phyloP scores from a whole-genome alignment of 345 rosid species.

The Hibiscus tridactylites region DNA sequence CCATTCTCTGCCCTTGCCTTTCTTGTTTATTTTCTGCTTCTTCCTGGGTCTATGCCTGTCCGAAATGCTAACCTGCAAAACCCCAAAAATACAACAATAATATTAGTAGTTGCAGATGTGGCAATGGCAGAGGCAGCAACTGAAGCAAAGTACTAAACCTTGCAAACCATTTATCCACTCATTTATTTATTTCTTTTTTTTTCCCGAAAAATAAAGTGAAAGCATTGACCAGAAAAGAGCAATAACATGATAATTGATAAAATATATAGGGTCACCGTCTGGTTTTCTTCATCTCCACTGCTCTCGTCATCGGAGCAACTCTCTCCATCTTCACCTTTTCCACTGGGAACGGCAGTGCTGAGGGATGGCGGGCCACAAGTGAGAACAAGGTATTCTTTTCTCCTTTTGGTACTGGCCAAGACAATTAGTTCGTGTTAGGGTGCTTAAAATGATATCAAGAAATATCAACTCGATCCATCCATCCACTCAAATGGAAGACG shows the following conservation, averaged over 20 bases:
- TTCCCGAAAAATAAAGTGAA: not conserved
- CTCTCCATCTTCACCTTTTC: constrained; percentile 20
- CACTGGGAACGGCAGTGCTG: too few relatives aligned
- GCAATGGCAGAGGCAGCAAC: not conserved
- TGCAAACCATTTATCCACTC: not conserved
- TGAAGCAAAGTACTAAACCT: not conserved
- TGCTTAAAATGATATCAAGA: not conserved
- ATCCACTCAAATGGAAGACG: not conserved
- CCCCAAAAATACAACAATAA: not conserved
- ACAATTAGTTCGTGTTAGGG: not conserved
- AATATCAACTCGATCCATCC: not conserved
- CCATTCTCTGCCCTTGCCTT: constrained; percentile 73
- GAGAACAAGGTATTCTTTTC: constrained; percentile 83
- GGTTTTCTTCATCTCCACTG: constrained; percentile 56
- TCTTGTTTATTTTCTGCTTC: constrained; percentile 58
- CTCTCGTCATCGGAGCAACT: constrained; percentile 59
- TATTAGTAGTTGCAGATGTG: not conserved
- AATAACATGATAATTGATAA: not conserved
- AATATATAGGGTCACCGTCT: constrained; percentile 29
- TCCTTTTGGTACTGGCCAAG: constrained; percentile 55
- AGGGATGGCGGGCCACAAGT: constrained; percentile 24
- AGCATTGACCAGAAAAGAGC: not conserved
- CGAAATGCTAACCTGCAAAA: constrained; percentile 45
- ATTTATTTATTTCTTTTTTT: not conserved
- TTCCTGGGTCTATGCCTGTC: constrained; percentile 78